Base-by-base conservation (phyloP, 257 asterid species). In the Gentiana dahurica region DNA sequence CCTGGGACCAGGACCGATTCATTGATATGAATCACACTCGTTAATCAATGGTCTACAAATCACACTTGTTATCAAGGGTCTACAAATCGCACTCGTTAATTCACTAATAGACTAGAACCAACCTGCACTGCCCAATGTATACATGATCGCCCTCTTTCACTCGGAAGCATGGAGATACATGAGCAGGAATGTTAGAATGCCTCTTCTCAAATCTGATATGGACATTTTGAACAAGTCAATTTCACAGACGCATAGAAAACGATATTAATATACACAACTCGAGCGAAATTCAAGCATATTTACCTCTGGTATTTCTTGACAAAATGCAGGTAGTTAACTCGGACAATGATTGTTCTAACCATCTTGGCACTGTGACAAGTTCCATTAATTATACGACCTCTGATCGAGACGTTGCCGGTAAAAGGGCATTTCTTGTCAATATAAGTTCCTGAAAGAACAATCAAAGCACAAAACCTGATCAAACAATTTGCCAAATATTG, bases 341-440 rank as follows among this genome's bases (percentile, higher is more conserved):
- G 71, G 43, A 87, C 94, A 50, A 83, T 74, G 58, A 87, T 83
- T 8, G 95, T 87, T 35, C 90, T 71, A 48, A 77, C 52, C 95
- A 87, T 87, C 80, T 87, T 87, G 33, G 95, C 95, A 74, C 95
- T 87, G 70, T 87, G 94, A 70, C 95, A 87, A 35, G 87, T 87
- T 8, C 96, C 96, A 36, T 92, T 77, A 70, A 87, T 71, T 46
- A 87, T 87, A 36, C 92, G 94, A 1, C 94, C 96, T 65, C 96
- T 72, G 70, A 87, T 80, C n/a, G 96, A 87, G 8, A 84, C 96
- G 66, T 51, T 50, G 0, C 96, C 94, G 39, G 92, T 68, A 68
- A 87, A 87, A 0, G 94, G 96, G 65, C 96, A 87, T 56, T 87
- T 87, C 79, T 82, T 87, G 76, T 87, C 92, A 15, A 87, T 87